Conservation (phyloP, 2,329 filamentous ascomycete species). For the Raffaelea ambrosiae region DNA sequence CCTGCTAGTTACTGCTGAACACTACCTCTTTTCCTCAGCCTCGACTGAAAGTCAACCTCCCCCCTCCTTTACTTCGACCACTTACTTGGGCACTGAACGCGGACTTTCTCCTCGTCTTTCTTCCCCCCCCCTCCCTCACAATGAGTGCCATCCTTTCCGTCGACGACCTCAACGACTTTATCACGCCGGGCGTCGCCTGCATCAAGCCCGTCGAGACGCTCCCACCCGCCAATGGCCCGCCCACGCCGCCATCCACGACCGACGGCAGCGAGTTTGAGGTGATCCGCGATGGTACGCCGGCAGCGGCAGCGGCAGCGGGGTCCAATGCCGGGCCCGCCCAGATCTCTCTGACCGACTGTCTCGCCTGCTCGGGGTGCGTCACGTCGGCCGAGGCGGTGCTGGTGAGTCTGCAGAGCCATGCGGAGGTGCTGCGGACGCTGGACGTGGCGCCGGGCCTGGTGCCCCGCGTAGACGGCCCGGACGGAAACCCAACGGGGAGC, state of each 20-base stretch:
- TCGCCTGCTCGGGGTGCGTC: conserved; percentile 95
- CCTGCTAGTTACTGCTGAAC: no score
- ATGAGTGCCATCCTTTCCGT: conserved; percentile 98
- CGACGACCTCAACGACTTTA: conserved; percentile 98
- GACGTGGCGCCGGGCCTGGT: conserved; percentile 53
- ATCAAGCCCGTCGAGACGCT: conserved; percentile 96
- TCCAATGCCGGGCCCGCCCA: conserved; percentile 59
- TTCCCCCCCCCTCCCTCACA: conserved; percentile 17
- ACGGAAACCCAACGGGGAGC: no score
- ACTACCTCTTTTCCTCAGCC: no score
- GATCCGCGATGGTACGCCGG: conserved; percentile 77
- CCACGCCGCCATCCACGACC: conserved; percentile 16
- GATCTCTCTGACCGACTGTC: conserved; percentile 93
- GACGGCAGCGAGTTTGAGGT: conserved; percentile 63
- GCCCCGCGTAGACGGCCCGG: no score
- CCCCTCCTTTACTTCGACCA: no score
- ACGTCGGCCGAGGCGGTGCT: conserved; percentile 97
- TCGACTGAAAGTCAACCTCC: no score
- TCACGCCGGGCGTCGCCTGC: conserved; percentile 92
- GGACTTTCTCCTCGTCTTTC: no score
- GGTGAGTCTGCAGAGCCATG: conserved; percentile 87
- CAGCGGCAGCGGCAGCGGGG: conserved; percentile 25
- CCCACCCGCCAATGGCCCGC: conserved; percentile 51
- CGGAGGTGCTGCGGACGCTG: conserved; percentile 77
- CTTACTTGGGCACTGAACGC: no score